These are phyloP conservation scores for Ramichloridium luteum DNA, from an alignment of 2,329 filamentous ascomycete genomes.

Conservation along the genomic window DNA sequence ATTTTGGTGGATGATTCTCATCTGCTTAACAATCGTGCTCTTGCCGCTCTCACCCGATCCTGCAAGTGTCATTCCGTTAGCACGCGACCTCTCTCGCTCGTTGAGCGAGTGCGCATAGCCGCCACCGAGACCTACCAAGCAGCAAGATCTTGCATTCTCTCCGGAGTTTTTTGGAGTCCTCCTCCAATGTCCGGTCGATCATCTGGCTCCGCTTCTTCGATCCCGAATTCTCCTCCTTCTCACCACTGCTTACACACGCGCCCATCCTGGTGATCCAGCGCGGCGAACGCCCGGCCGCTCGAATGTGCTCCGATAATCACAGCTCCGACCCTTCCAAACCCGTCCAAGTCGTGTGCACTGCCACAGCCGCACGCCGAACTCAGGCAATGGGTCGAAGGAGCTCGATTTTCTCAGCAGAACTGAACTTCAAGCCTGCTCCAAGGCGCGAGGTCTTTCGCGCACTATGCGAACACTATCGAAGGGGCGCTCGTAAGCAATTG, in stretches of 20 bases:
- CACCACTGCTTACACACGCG: conserved; percentile 82
- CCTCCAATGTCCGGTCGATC: conserved; percentile 87
- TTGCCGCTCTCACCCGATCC: conserved; percentile 98
- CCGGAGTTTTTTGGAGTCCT: conserved; percentile 83
- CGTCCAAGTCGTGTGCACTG: conserved; percentile 9
- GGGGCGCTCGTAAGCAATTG: no score
- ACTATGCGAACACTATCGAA: no score
- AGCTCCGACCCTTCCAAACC: conserved; percentile 13
- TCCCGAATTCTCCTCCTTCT: conserved; percentile 72
- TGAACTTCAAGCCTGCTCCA: no score
- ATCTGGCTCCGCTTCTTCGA: conserved; percentile 93
- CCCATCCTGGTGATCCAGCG: conserved; percentile 59
- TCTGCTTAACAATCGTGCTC: conserved; percentile 98
- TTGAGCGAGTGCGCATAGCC: not conserved
- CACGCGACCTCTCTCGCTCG: not conserved
- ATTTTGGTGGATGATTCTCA: conserved; percentile 99
- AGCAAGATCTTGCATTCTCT: conserved; percentile 98
- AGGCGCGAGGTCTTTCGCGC: no score
- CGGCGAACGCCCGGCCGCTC: conserved; percentile 15
- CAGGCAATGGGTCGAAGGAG: no score
- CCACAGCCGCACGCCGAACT: no score
- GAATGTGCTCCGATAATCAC: conserved; percentile 18
- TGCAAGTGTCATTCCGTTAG: conserved; percentile 30
- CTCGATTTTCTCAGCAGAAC: no score
- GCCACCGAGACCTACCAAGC: conserved; percentile 52